Evolutionary conservation across 106 monocot genomes (phyloP).

Genomic region (Dioscorea dumetorum): DNA sequence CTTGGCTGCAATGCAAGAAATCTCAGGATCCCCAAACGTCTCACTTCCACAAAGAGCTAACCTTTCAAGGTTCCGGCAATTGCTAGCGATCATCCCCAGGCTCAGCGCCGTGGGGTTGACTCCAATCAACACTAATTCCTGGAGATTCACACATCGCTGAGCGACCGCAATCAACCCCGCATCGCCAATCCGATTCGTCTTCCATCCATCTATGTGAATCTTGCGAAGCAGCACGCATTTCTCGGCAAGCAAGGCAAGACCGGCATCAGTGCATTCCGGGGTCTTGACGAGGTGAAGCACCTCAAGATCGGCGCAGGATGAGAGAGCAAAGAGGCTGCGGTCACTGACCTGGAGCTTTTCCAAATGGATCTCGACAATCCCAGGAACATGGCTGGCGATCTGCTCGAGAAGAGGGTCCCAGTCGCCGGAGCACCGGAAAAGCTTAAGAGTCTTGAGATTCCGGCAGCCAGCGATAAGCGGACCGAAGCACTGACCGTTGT

Average conservation of each 20-base stretch:
- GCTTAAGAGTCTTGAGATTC: slow-evolving; percentile 54
- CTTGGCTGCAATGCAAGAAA: slow-evolving; percentile 73
- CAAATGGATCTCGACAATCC: slow-evolving; percentile 60
- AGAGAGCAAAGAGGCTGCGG: slow-evolving; percentile 40
- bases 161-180: slow-evolving; percentile 44
- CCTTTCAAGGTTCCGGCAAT: slow-evolving; percentile 52
- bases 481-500: slow-evolving; percentile 69
- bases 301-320: slow-evolving; percentile 41
- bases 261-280: slow-evolving; percentile 57
- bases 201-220: slow-evolving; percentile 85
- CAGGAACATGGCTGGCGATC: slow-evolving; percentile 19
- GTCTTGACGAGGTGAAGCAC: slow-evolving; percentile 77
- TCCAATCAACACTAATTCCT: slow-evolving; percentile 77
- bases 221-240: slow-evolving; percentile 57
- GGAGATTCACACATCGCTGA: slow-evolving; percentile 42
- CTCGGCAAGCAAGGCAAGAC: slow-evolving; percentile 35
- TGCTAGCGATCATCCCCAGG: slow-evolving; percentile 43
- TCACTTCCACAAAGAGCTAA: slow-evolving; percentile 66
- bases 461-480: slow-evolving; percentile 37
- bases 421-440: slow-evolving; percentile 69
- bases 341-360: slow-evolving; percentile 77
- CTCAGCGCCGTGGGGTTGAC: slow-evolving; percentile 71
- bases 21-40: slow-evolving; percentile 77
- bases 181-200: slow-evolving; percentile 70
- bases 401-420: slow-evolving; percentile 60